A percentile compares a stretch with the other conserved stretches of the same genome.
These are phyloP conservation scores for Skeletonema costatum DNA, from an alignment of 108 stramenopile genomes.

Conservation along the genomic window DNA sequence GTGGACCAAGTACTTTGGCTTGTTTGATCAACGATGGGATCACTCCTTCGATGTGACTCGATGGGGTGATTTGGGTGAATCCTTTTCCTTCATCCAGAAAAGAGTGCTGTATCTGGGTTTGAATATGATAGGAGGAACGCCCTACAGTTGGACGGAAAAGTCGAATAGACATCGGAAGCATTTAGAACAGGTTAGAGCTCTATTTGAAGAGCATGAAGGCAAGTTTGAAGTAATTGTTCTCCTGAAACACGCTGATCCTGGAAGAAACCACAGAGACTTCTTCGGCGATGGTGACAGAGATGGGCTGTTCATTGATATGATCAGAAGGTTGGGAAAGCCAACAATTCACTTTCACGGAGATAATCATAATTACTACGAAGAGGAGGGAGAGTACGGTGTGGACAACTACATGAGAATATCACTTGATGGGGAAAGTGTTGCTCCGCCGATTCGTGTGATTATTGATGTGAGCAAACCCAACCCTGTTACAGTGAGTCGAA, in stretches of 20 bases:
- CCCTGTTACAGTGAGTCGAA: constrained; percentile 31
- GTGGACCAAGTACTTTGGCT: constrained; percentile 60
- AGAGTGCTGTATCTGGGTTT: constrained; percentile 68
- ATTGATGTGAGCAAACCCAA: constrained; percentile 36
- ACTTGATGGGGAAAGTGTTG: constrained; percentile 25
- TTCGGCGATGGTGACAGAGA: constrained; percentile 13
- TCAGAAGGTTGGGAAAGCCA: constrained; percentile 38
- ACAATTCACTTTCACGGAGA: constrained; percentile 66
- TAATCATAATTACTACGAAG: constrained; percentile 31
- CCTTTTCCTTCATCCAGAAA: constrained; percentile 55
- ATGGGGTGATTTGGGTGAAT: constrained; percentile 51
- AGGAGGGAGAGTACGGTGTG: constrained; percentile 24
- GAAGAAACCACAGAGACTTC: constrained; percentile 27
- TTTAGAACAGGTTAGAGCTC: constrained; percentile 5
- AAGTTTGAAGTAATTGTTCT: background rate
- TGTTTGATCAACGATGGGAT: constrained; percentile 49
- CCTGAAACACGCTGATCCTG: background rate
- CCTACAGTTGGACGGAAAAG: constrained; percentile 42
- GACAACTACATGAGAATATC: constrained; percentile 44
- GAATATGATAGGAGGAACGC: constrained; percentile 55
- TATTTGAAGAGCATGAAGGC: constrained; percentile 1
- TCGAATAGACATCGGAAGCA: constrained; percentile 42
- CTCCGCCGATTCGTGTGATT: constrained; percentile 15
- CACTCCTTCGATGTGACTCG: constrained; percentile 30
- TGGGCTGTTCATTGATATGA: constrained; percentile 18